Evolutionary conservation across 2,329 filamentous ascomycete species (phyloP), one percentile per base, ranked within the genome.

Genomic region (Monosporascus cannonballus): DNA sequence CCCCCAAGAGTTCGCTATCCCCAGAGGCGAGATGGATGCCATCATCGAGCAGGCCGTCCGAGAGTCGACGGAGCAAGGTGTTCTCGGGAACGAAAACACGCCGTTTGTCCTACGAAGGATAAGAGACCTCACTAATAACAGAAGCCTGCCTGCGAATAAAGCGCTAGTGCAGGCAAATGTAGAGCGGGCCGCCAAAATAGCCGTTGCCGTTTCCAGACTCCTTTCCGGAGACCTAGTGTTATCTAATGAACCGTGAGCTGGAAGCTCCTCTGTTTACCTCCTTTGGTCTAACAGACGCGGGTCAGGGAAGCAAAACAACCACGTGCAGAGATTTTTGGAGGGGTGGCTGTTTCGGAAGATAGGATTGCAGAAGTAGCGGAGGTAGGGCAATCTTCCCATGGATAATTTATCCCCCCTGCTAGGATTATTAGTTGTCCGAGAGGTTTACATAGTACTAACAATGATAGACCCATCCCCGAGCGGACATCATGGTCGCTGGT

Each of bases 401-500:
- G 17, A 53, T 49, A 20, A 6, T 42, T 42, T 11, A 42, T 4
- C 6, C 17, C 11, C 9, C 20, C 17, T 7, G 11, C 1, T 20
- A 11, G 22, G 3, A 42, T 22, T 20, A 44, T 50, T 34, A 48
- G 50, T 44, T 20, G 14, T 20, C 17, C 11, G 36, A 42, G 3
- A 30, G 3, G 15, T n/a, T 44, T 39, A 38, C 38, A 49, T 24
- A 22, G 24, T 15, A 48, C 57, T 66, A 38, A 63, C 55, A 34
- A 52, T 51, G 4, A 49, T 56, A 66, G 64, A 52, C 45, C 7
- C 53, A 54, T 18, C 55, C 61, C 34, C 48, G 67, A 56, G 74
- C 78, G 49, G 85, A 92, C 59, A 79, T 96, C n/a, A 73, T 96
- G 27, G 90, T 96, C 44, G 89, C 91, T 49, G 93, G 92, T n/a